Evolutionary conservation across 1,139 yeast genomes (phyloP).

Genomic region (Yamadazyma sp.): DNA sequence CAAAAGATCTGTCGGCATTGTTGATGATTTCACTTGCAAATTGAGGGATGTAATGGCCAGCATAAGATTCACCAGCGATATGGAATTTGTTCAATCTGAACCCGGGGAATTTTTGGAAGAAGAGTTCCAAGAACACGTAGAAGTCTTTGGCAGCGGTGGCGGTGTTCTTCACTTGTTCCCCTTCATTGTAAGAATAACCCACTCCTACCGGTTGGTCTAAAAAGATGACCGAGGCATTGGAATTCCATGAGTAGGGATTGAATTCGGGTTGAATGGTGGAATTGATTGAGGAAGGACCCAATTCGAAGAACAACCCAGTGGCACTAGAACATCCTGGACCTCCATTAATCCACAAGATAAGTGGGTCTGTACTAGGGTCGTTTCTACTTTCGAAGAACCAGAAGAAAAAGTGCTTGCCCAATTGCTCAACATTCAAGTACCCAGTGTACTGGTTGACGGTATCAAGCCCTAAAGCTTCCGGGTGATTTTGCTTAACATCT

Average conservation of each 20-base stretch:
- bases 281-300: constrained; percentile 81
- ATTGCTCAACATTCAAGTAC: constrained; percentile 54
- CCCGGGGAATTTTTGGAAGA: constrained; percentile 73
- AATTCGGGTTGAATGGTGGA: constrained; percentile 64
- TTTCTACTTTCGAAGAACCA: constrained; percentile 92
- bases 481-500: constrained; percentile 42
- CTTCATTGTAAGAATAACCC: constrained; percentile 72
- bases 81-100: constrained; percentile 63
- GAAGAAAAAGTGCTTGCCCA: constrained; percentile 75
- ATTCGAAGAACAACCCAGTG: constrained; percentile 88
- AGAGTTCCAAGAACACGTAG: constrained; percentile 72
- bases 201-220: constrained; percentile 95
- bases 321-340: constrained; percentile 91
- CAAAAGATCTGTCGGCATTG: constrained; percentile 65
- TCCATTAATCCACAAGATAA: constrained; percentile 86
- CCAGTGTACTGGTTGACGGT: constrained; percentile 65
- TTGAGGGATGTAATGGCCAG: constrained; percentile 83
- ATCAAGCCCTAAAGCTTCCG: constrained; percentile 50
- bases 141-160: constrained; percentile 78
- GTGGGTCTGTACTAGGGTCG: constrained; percentile 83
- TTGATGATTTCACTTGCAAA: constrained; percentile 72
- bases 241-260: constrained; percentile 86
- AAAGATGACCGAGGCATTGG: constrained; percentile 86
- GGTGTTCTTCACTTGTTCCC: constrained; percentile 56
- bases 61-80: constrained; percentile 86